A percentile compares a stretch with the other conserved stretches of the same genome.
Evolutionary conservation across 2,329 filamentous ascomycete genomes (phyloP).

Genomic region (Fusarium devonianum): DNA sequence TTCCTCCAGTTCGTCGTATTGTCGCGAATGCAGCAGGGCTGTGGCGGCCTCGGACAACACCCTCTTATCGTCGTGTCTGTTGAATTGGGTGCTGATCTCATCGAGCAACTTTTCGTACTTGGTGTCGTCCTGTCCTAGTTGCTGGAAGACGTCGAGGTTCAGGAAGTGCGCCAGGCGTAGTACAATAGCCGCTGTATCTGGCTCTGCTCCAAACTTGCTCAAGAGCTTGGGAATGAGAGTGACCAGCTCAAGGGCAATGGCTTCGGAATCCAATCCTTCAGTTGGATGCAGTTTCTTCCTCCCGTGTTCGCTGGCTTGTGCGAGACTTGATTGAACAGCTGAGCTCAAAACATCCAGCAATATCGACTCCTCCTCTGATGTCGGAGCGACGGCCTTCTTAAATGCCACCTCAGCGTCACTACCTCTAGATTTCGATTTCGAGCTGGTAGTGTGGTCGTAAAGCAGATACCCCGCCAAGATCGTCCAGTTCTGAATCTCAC

Average conservation of each 20-base stretch:
- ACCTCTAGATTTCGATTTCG: slow-evolving; percentile 58
- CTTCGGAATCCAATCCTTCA: slow-evolving; percentile 77
- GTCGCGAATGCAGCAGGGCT: slow-evolving; percentile 83
- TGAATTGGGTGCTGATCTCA: slow-evolving; percentile 93
- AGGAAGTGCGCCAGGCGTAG: slow-evolving; percentile 86
- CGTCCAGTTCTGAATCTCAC: slow-evolving; percentile 87
- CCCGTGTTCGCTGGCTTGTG: slow-evolving; percentile 70
- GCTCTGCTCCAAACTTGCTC: slow-evolving; percentile 91
- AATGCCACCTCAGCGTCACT: slow-evolving; percentile 66
- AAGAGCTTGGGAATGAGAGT: slow-evolving; percentile 82
- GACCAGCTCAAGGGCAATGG: slow-evolving; percentile 79
- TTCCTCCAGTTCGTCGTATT: slow-evolving; percentile 88
- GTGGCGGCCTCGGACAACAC: slow-evolving; percentile 85
- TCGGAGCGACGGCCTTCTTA: slow-evolving; percentile 75
- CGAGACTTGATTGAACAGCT: slow-evolving; percentile 77
- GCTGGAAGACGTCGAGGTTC: slow-evolving; percentile 86
- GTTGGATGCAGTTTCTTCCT: slow-evolving; percentile 64
- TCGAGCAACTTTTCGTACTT: slow-evolving; percentile 83
- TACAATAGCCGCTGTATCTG: slow-evolving; percentile 84
- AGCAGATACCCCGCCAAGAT: slow-evolving; percentile 87
- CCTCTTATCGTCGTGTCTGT: slow-evolving; percentile 85
- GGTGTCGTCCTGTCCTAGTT: slow-evolving; percentile 84
- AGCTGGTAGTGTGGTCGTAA: slow-evolving; percentile 82
- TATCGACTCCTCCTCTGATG: slow-evolving; percentile 79
- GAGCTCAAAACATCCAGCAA: slow-evolving; percentile 87